Evolutionary conservation across 257 asterid species (phyloP), one percentile per base, ranked within the genome.

Genomic region (Lantana camara): DNA sequence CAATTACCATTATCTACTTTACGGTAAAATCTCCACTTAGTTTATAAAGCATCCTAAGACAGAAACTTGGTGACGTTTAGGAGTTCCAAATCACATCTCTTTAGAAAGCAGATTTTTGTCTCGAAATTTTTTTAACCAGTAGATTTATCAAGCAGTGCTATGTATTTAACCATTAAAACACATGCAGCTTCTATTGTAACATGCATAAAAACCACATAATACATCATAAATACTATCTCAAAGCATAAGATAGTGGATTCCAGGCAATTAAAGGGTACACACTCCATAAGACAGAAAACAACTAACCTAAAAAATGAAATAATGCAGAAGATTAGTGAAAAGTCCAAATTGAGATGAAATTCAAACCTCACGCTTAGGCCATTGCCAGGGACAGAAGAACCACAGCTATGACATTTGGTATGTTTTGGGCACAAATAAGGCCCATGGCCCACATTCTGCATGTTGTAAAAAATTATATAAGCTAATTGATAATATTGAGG

Each of bases 391-490:
- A 94, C 96, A 62, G 75, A 72, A 69, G 99, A 94, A 63, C 53
- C 80, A 77, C 99, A 94, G 76, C 99, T 91, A 69, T 94, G 98
- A 67, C 99, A 94, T 80, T 66, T 88, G 0, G 98, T 94, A 71
- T 94, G 99, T 75, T 94, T 86, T 61, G 96, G 95, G 82, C 99
- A 94, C 68, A 94, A 68, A 80, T 88, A 94, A 66, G 98, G 95
- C 34, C 96, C 99, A 78, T 79, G 89, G 57, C 95, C 82, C 56
- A 87, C 93, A 75, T 92, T 89, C 97, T 92, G 91, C 78, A 77
- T 52, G 65, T 53, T 67, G 35, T 38, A 56, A 57, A 59, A 73
- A 71, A 56, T 35, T 27, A 52, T 27, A 64, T 67, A 52, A 75
- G 69, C 53, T 41, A 53, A 59, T 45, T 16, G 69, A 63, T 29